Evolutionary conservation across 768 basidiomycete species (phyloP).

Genomic region (Amanita rimosa): DNA sequence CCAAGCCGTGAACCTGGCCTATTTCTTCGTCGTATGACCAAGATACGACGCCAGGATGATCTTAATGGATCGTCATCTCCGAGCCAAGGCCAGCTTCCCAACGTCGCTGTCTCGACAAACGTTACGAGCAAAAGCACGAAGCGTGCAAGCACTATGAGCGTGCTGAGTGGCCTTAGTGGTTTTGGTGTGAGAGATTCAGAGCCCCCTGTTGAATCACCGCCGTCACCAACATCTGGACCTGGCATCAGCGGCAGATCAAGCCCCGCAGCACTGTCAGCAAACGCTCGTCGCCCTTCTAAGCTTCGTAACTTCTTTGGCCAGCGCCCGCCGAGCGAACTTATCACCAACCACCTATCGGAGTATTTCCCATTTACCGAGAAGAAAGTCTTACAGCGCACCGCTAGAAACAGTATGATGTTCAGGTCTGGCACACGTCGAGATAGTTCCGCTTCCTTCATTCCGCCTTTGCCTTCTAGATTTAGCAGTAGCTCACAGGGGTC

Average conservation of each 20-base stretch:
- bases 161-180: slow-evolving; percentile 89
- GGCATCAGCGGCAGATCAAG: slow-evolving; percentile 16
- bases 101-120: slow-evolving; percentile 7
- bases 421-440: slow-evolving; percentile 36
- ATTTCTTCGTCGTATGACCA: slow-evolving; percentile 48
- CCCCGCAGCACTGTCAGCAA: slow-evolving; percentile 21
- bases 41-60: slow-evolving; percentile 31
- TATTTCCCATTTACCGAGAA: slow-evolving; percentile 94
- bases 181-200: slow-evolving; percentile 82
- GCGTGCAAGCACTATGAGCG: slow-evolving; percentile 89
- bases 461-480: slow-evolving; percentile 41
- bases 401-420: slow-evolving; percentile 76
- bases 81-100: slow-evolving; percentile 12
- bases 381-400: slow-evolving; percentile 80
- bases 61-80: slow-evolving; percentile 26
- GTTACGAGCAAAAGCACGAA: slow-evolving; percentile 50
- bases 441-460: slow-evolving; percentile 39
- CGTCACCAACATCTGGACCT: slow-evolving; percentile 33
- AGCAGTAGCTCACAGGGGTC: slow-evolving; percentile 53
- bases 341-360: slow-evolving; percentile 86
- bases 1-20: slow-evolving; percentile 73
- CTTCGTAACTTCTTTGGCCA: slow-evolving; percentile 96
- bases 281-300: slow-evolving; percentile 50
- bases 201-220: slow-evolving; percentile 48
- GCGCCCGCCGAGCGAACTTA: slow-evolving; percentile 93